Evolutionary conservation across 352 stramenopile species (phyloP).

Genomic region (Nothophytophthora sp.): DNA sequence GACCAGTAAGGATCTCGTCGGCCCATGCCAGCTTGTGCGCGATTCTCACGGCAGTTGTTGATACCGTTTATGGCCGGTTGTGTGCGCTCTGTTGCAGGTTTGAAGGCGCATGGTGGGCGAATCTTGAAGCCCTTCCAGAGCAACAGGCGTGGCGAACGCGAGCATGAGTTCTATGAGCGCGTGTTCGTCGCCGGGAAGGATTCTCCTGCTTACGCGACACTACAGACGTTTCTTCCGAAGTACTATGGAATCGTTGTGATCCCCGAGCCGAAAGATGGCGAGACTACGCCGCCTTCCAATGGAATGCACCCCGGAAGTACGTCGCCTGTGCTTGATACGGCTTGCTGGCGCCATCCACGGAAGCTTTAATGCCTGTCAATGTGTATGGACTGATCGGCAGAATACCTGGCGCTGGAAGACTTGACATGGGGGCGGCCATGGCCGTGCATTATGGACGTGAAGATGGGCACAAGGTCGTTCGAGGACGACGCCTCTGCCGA

Average conservation of each 20-base stretch:
- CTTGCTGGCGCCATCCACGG: no score
- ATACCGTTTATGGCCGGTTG: background rate
- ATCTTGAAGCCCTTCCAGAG: slow-evolving; percentile 90
- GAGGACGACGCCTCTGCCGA: slow-evolving; percentile 86
- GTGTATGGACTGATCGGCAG: no score
- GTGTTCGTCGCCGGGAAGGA: slow-evolving; percentile 38
- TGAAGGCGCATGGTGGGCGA: slow-evolving; percentile 58
- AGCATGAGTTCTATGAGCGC: slow-evolving; percentile 78
- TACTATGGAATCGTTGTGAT: slow-evolving; percentile 66
- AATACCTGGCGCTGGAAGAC: slow-evolving; percentile 91
- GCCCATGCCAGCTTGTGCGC: no score
- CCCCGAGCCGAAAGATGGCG: slow-evolving; percentile 10
- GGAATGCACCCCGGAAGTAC: slow-evolving; percentile 37
- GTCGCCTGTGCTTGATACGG: no score
- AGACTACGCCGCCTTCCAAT: slow-evolving; percentile 5
- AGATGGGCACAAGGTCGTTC: slow-evolving; percentile 95
- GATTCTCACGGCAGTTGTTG: background rate
- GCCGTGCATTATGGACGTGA: slow-evolving; percentile 97
- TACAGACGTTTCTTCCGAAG: slow-evolving; percentile 51
- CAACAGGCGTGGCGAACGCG: slow-evolving; percentile 70
- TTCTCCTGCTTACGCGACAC: slow-evolving; percentile 19
- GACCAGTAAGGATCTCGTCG: slow-evolving; percentile 40
- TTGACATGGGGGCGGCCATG: slow-evolving; percentile 77
- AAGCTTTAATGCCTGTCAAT: no score
- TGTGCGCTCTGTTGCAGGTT: no score